Evolutionary conservation across 306 rosid species (phyloP).

Genomic region (Sesbania bispinosa): DNA sequence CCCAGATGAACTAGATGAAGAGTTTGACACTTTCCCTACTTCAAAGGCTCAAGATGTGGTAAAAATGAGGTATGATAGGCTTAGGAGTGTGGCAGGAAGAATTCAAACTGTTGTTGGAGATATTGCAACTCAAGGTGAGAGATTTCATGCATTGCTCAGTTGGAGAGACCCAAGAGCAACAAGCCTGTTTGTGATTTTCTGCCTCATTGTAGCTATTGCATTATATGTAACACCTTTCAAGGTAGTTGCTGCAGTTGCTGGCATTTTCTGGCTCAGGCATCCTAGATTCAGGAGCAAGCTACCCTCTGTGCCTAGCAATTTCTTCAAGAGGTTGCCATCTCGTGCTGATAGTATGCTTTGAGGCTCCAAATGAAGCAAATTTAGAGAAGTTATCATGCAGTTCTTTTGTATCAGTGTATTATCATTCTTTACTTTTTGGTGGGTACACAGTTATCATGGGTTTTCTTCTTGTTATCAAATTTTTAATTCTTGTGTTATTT

Average conservation of each 20-base stretch:
- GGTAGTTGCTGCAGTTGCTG: constrained; percentile 53
- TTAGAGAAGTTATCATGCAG: not conserved
- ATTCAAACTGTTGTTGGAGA: constrained; percentile 43
- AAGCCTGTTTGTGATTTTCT: constrained; percentile 24
- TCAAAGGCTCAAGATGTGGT: constrained; percentile 52
- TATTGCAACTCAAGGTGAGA: constrained; percentile 45
- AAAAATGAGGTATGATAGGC: constrained; percentile 70
- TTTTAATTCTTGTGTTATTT: not conserved
- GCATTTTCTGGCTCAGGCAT: constrained; percentile 64
- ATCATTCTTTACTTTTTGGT: not conserved
- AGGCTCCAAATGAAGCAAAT: not conserved
- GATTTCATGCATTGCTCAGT: constrained; percentile 28
- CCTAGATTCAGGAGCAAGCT: constrained; percentile 73
- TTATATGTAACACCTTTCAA: constrained; percentile 42
- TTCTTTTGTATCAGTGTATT: not conserved
- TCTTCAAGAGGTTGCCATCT: constrained; percentile 79
- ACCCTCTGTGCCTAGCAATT: constrained; percentile 65
- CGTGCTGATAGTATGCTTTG: constrained; percentile 71
- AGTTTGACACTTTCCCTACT: constrained; percentile 77
- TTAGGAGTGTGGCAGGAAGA: constrained; percentile 56
- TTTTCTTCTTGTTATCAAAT: not conserved
- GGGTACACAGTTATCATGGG: not conserved
- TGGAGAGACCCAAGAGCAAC: constrained; percentile 51
- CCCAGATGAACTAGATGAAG: constrained; percentile 47
- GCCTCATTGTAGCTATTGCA: constrained; percentile 35